These are phyloP conservation scores for Stylosanthes scabra DNA, from an alignment of 331 rosid species.

Conservation along the genomic window DNA sequence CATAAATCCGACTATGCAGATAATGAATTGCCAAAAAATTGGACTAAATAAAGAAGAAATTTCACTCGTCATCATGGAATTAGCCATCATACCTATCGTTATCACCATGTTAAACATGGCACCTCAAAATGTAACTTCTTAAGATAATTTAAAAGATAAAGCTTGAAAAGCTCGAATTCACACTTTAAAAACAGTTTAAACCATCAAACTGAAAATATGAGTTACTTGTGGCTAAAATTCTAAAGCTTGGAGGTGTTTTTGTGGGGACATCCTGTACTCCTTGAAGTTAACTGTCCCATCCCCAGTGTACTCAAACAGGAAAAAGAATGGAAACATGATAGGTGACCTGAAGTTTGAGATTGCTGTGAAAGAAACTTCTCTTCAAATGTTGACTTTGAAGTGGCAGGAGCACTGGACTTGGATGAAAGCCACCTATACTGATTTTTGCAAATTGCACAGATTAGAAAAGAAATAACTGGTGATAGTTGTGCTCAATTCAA, in stretches of 20 bases:
- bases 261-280: not conserved
- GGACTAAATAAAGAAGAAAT: conserved; percentile 17
- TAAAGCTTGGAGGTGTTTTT: conserved; percentile 1
- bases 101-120: conserved; percentile 4
- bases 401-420: conserved; percentile 68
- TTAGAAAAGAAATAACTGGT: conserved; percentile 27
- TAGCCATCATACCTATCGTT: conserved; percentile 2
- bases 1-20: not conserved
- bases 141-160: not conserved
- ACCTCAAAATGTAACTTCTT: not conserved
- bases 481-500: conserved; percentile 24
- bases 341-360: conserved; percentile 90
- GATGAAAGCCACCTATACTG: conserved; percentile 99
- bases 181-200: not conserved
- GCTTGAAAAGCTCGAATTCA: not conserved
- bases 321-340: conserved; percentile 23
- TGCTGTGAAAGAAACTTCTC: conserved; percentile 96
- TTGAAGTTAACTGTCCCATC: not conserved
- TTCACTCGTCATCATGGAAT: not conserved
- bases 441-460: conserved; percentile 48
- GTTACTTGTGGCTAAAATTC: not conserved
- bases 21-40: conserved; percentile 10
- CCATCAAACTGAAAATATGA: not conserved
- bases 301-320: conserved; percentile 10
- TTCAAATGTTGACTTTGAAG: conserved; percentile 78